Base-by-base conservation (phyloP, 1,284 basidiomycete genomes). In the Somion occarium region DNA sequence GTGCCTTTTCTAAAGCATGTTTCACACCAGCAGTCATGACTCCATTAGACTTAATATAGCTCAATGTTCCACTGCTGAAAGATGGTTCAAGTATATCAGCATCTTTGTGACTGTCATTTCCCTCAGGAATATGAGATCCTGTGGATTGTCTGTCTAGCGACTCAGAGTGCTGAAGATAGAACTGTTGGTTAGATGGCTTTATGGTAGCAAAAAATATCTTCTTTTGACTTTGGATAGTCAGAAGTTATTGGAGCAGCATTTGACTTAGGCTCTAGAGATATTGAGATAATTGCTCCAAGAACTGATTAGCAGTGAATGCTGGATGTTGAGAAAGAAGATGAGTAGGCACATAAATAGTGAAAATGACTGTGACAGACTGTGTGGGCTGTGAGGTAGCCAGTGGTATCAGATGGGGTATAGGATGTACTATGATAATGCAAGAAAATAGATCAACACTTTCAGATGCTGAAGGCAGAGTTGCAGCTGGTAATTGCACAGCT, bases 401-500 rank as follows among this genome's bases (percentile, higher is more conserved):
- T 4, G 81, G 80, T 1, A 81, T 81, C 2, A 78, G 79, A 61
- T 78, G 79, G 5, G 75, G 76, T 1, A 76, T 77, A 30, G 73
- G 73, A 56, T 82, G 78, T 7, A 82, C 78, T 26, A 83, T 71
- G n/a, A 81, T 73, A 9, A 81, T 75, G 23, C 72, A 72, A 11
- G 79, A 76, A 48, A 72, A 75, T 19, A 43, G 19, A 3, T 57
- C 51, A 9, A 59, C 44, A 30, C 50, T 52, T 27, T 48, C 19
- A 25, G 52, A 41, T 30, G 59, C 49, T 26, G 66, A 62, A 19
- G 55, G 68, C n/a, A 38, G 38, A 22, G 47, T 39, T 22, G 67
- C 63, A 19, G 64, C 53, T 38, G 67, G 64, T 20, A 69, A 54
- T 22, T 64, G 59, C 27, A 70, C 53, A n/a, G 59, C 60, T 18